These are phyloP conservation scores for Stentor coeruleus DNA, from an alignment of 73 alveolate genomes.

Conservation along the genomic window DNA sequence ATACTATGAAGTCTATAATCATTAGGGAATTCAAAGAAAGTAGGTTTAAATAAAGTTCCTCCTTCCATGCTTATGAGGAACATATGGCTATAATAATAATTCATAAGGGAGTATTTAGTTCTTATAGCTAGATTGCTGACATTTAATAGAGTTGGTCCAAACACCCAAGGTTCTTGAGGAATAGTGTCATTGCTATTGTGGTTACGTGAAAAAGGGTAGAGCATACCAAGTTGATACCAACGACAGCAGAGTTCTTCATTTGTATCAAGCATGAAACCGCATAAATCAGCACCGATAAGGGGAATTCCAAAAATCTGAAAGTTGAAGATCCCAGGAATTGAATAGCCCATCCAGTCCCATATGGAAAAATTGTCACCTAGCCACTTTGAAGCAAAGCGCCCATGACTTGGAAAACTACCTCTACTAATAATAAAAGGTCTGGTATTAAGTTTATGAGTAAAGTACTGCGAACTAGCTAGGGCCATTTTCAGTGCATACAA, in stretches of 20 bases:
- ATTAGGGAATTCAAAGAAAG: constrained; percentile 78
- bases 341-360: constrained; percentile 60
- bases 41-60: constrained; percentile 80
- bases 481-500: constrained; percentile 74
- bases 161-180: constrained; percentile 41
- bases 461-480: constrained; percentile 65
- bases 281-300: constrained; percentile 93
- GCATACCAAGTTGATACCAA: constrained; percentile 93
- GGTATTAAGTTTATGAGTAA: constrained; percentile 37
- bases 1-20: constrained; percentile 33
- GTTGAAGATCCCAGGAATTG: constrained; percentile 60
- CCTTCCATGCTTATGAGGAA: constrained; percentile 60
- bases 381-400: constrained; percentile 96
- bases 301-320: constrained; percentile 93
- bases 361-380: constrained; percentile 92
- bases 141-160: constrained; percentile 15
- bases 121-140: constrained; percentile 15
- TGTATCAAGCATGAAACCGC: constrained; percentile 94
- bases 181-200: constrained; percentile 74
- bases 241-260: constrained; percentile 91
- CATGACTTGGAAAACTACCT: constrained; percentile 91
- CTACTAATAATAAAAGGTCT: constrained; percentile 90
- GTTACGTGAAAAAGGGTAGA: constrained; percentile 96
- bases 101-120: constrained; percentile 54
- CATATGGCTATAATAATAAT: constrained; percentile 67